phyloP scores from a whole-genome alignment of 371 early-diverging fungal species.

The Rhizopus delemar region DNA sequence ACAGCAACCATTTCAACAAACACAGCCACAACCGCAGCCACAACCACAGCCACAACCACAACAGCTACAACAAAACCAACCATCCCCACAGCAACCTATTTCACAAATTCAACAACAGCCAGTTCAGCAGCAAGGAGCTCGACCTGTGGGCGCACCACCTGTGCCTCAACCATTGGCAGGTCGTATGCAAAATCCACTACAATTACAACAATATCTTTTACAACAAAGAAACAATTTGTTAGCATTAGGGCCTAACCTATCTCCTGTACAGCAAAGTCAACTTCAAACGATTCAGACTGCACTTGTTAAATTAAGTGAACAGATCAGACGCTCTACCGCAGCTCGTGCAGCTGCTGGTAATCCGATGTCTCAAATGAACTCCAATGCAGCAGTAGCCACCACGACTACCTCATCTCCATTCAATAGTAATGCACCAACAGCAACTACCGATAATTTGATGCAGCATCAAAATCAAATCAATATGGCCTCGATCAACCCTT shows the following conservation, averaged over 20 bases:
- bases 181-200: conserved; percentile 26
- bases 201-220: conserved; percentile 28
- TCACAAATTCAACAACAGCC: conserved; percentile 3
- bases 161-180: conserved; percentile 6
- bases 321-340: conserved; percentile 19
- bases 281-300: conserved; percentile 26
- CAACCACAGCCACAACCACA: not conserved
- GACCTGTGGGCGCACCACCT: not conserved
- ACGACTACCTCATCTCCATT: conserved; percentile 1
- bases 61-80: conserved; percentile 3
- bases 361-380: not conserved
- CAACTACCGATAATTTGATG: not conserved
- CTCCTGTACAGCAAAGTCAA: conserved; percentile 23
- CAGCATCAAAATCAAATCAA: conserved; percentile 12
- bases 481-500: conserved; percentile 10
- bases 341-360: not conserved
- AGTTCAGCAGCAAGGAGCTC: not conserved
- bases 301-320: conserved; percentile 20
- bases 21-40: not conserved
- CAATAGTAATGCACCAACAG: not conserved
- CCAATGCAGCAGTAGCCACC: not conserved
- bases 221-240: conserved; percentile 24
- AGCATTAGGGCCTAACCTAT: conserved; percentile 19
- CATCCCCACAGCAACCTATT: not conserved
- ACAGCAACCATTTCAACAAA: conserved; percentile 5